A percentile compares a stretch with the other conserved stretches of the same genome.
phyloP scores from a whole-genome alignment of 2,329 filamentous ascomycete species.

The Fusarium nisikadoi region DNA sequence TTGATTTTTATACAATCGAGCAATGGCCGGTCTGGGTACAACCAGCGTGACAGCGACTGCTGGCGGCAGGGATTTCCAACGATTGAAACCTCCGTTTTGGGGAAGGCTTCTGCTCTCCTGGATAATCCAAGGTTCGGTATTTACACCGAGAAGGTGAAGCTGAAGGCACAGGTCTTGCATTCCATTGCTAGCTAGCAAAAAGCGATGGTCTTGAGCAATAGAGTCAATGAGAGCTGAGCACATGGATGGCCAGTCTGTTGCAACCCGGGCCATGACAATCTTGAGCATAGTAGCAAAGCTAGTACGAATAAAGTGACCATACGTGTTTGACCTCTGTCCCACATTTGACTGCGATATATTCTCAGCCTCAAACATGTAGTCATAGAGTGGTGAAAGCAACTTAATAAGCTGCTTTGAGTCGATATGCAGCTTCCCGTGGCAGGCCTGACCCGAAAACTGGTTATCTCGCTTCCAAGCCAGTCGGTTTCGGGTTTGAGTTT shows the following conservation, averaged over 20 bases:
- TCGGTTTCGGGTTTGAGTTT: slow-evolving; percentile 44
- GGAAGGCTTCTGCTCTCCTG: slow-evolving; percentile 35
- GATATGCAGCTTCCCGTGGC: slow-evolving; percentile 46
- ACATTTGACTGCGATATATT: slow-evolving; percentile 38
- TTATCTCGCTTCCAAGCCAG: slow-evolving; percentile 52
- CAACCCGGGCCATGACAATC: slow-evolving; percentile 48
- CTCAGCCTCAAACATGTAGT: slow-evolving; percentile 58
- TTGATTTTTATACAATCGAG: slow-evolving; percentile 42
- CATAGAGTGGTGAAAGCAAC: slow-evolving; percentile 56
- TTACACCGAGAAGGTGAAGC: slow-evolving; percentile 50
- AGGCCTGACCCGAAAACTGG: slow-evolving; percentile 43
- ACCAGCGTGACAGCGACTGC: slow-evolving; percentile 52
- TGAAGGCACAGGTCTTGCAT: slow-evolving; percentile 51
- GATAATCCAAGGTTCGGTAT: slow-evolving; percentile 47
- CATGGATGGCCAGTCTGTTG: slow-evolving; percentile 49
- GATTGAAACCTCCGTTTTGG: slow-evolving; percentile 45
- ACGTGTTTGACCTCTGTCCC: slow-evolving; percentile 22
- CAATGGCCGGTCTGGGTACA: slow-evolving; percentile 47
- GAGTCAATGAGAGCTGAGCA: slow-evolving; percentile 45
- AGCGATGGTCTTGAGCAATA: slow-evolving; percentile 46
- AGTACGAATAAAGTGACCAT: slow-evolving; percentile 51
- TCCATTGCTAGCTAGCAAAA: slow-evolving; percentile 47
- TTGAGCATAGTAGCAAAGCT: slow-evolving; percentile 55
- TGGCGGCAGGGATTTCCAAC: slow-evolving; percentile 52
- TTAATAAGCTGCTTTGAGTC: slow-evolving; percentile 52